A percentile compares a stretch with the other conserved stretches of the same genome.
phyloP scores from a whole-genome alignment of 2,329 filamentous ascomycete genomes.

The Arthrobotrys iridis region DNA sequence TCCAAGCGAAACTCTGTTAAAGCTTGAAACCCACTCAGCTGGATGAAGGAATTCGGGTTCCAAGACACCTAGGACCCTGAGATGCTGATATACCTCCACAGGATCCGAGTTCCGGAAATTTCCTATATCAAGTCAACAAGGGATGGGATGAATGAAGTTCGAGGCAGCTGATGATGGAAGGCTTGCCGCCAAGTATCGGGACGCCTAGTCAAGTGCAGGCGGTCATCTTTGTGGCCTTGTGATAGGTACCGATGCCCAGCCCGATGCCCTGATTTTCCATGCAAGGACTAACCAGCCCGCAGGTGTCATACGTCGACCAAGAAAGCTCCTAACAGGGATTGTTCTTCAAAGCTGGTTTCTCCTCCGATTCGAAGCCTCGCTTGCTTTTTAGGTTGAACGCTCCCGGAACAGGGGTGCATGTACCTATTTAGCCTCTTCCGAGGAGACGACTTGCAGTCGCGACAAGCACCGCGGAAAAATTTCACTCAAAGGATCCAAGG shows the following conservation, averaged over 20 bases:
- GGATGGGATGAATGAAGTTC: background rate
- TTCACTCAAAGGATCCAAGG: no score
- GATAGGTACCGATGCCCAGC: slow-evolving; percentile 26
- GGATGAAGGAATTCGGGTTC: background rate
- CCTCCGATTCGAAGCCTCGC: slow-evolving; percentile 8
- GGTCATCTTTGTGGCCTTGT: slow-evolving; percentile 38
- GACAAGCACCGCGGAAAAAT: background rate
- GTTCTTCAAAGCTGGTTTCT: background rate
- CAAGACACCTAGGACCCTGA: background rate
- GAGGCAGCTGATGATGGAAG: slow-evolving; percentile 39
- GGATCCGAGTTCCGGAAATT: no score
- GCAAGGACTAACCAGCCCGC: background rate
- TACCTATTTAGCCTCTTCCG: background rate
- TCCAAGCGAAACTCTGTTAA: slow-evolving; percentile 29
- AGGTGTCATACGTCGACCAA: slow-evolving; percentile 22
- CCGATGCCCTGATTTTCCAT: slow-evolving; percentile 7
- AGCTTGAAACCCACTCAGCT: background rate
- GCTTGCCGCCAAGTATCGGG: slow-evolving; percentile 20
- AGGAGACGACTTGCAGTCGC: background rate
- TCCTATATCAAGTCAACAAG: no score
- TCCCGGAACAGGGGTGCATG: background rate
- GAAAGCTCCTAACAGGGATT: background rate
- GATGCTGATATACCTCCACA: no score
- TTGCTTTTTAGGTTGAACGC: background rate
- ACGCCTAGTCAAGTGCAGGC: slow-evolving; percentile 11